Percentiles rank a stretch among this genome's conserved stretches.
Conservation (phyloP, 2,329 filamentous ascomycete genomes). For the Aphanoascus verrucosus region DNA sequence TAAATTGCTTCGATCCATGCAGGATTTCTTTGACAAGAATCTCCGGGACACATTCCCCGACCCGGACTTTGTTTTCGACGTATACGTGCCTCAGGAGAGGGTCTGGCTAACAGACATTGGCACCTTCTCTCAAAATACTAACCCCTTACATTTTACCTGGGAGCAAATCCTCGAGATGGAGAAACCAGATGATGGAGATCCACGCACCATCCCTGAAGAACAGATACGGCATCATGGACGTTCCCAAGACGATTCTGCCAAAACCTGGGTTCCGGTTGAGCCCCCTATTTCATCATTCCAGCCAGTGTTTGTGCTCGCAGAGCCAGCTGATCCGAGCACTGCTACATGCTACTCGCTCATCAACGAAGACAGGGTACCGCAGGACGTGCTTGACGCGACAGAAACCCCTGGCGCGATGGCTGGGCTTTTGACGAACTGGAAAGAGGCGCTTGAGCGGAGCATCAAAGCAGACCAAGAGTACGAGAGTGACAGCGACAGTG, state of each 20-base stretch:
- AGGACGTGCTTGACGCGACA: constrained; percentile 70
- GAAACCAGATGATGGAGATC: constrained; percentile 17
- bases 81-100: constrained; percentile 69
- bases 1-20: constrained; percentile 57
- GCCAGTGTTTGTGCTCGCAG: constrained; percentile 62
- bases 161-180: constrained; percentile 66
- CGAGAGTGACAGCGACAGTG: constrained; percentile 27
- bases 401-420: constrained; percentile 64
- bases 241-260: background rate
- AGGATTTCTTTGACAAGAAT: constrained; percentile 64
- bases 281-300: constrained; percentile 34
- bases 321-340: constrained; percentile 59
- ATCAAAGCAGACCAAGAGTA: constrained; percentile 30
- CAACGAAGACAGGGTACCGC: constrained; percentile 47
- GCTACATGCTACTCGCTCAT: constrained; percentile 46
- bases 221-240: background rate
- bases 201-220: constrained; percentile 24
- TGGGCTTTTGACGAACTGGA: constrained; percentile 71
- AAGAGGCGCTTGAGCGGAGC: constrained; percentile 43
- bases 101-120: constrained; percentile 91
- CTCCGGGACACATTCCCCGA: constrained; percentile 73
- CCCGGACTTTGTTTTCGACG: constrained; percentile 74
- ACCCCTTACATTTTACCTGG: constrained; percentile 84
- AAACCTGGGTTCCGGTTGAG: background rate
- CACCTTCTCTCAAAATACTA: constrained; percentile 82